phyloP scores from a whole-genome alignment of 257 asterid genomes.

The Osmanthus fragrans region DNA sequence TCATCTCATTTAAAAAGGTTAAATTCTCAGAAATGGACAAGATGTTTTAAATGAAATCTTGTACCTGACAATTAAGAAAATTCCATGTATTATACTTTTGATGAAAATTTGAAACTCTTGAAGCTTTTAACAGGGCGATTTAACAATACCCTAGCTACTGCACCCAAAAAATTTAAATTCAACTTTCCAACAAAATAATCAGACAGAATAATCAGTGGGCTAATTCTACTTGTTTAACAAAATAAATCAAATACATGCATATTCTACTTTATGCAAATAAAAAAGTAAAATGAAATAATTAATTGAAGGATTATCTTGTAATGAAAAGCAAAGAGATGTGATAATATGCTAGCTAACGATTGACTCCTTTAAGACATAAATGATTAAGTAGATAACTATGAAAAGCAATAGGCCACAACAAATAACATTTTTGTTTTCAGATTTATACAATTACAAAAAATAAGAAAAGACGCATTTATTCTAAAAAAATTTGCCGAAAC shows the following conservation, averaged over 20 bases:
- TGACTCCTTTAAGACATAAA: slow-evolving; percentile 16
- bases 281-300: slow-evolving; percentile 7
- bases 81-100: not conserved
- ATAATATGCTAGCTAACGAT: slow-evolving; percentile 30
- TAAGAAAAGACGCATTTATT: no score
- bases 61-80: no score
- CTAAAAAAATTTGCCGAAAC: no score
- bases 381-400: not conserved
- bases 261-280: slow-evolving; percentile 10
- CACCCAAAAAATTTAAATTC: not conserved
- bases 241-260: not conserved
- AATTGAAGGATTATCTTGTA: slow-evolving; percentile 18
- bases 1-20: no score
- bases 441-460: not conserved
- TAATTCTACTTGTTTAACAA: not conserved
- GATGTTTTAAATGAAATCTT: not conserved
- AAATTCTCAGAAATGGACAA: no score
- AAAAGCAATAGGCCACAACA: not conserved
- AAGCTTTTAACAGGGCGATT: not conserved
- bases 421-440: not conserved
- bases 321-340: slow-evolving; percentile 22
- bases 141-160: not conserved
- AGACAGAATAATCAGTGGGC: slow-evolving; percentile 3
- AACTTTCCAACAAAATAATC: not conserved
- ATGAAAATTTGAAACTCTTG: not conserved